Base-by-base conservation (phyloP, 1,284 basidiomycete species). In the Psilocybe mexicana region DNA sequence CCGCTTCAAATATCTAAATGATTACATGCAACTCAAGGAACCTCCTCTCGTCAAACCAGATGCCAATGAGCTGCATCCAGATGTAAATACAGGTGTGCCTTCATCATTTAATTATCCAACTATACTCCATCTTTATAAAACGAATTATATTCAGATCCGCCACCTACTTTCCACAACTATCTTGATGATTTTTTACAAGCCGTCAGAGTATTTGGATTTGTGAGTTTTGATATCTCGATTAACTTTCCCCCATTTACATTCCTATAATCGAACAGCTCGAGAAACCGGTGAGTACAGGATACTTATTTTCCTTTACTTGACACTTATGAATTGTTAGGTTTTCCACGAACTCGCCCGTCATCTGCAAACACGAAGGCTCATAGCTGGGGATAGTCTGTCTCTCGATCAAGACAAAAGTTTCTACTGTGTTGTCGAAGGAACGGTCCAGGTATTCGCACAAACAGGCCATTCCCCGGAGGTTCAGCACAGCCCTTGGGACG, bases 271-370 rank as follows among this genome's bases (percentile, higher is more conserved):
- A 57, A 6, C 59, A 80, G 79, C 79, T 97, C 30, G 94, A 97
- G 75, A 96, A 95, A 74, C 94, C 94, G 0, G 94, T 94, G 61
- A 59, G 86, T 74, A 25, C 7, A 6, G 28, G 23, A 43, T 26
- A 14, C 18, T 3, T 42, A 24, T 46, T 12, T 43, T 12, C 3
- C 25, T 23, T 14, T 8, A 1, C 36, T 33, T 55, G 18, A 52
- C 8, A 38, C 8, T 33, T 8, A 33, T 33, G 50, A 12, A 45
- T 38, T 11, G 18, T 25, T 61, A 92, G 90, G 91, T 94, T 33
- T 98, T 98, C 70, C 94, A 97, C 68, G 95, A 98, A 74, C 83
- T 98, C 42, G 94, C 94, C 1, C 81, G 95, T 52, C 94, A 97
- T 74, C 76, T 98, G 18, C 95, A 97, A 72, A 98, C 96, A 0